Base-by-base conservation (phyloP, 2,329 filamentous ascomycete genomes). In the Lizonia empirigonia region DNA sequence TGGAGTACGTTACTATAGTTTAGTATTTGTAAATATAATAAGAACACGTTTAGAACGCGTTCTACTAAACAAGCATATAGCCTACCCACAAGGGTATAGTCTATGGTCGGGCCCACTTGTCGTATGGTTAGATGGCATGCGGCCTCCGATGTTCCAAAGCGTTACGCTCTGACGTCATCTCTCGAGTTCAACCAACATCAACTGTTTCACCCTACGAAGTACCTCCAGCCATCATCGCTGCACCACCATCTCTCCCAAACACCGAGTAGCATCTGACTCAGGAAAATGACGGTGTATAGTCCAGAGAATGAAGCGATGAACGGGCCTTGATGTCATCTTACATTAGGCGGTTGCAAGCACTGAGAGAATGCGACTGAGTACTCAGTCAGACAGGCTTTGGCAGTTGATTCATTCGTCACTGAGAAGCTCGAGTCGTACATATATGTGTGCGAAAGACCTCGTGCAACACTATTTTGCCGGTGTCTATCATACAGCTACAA, bases 151-250 rank as follows among this genome's bases (percentile, higher is more conserved):
- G 9, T 8, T 40, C 30, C 2, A n/a, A 5, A n/a, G 20, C 10
- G n/a, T 23, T 9, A 15, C 15, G 15, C 19, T 42, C 15, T 50
- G 39, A 50, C 39, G 47, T 41, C 44, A 49, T 38, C 7, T 27
- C 19, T 32, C 1, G 9, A 18, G 5, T 19, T 9, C 8, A 24
- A 24, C n/a, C 1, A 7, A 18, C 5, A 15, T 9, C 8, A 24
- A 24, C n/a, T 13, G 39, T 44, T 39, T 44, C 34, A 44, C 16
- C n/a, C n/a, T n/a, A n/a, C n/a, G n/a, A n/a, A 13, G 33, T 13
- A 30, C 24, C n/a, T 10, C 24, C 38, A 34, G 38, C 34, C 42
- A 39, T 44, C 8, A 41, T 51, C 34, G 47, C 41, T 50, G 35
- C 44, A 41, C 45, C 29, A 34, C 30, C 29, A 20, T 42, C 24